Evolutionary conservation across 2,329 filamentous ascomycete genomes (phyloP).

Genomic region (Aspergillus spinulosporus): DNA sequence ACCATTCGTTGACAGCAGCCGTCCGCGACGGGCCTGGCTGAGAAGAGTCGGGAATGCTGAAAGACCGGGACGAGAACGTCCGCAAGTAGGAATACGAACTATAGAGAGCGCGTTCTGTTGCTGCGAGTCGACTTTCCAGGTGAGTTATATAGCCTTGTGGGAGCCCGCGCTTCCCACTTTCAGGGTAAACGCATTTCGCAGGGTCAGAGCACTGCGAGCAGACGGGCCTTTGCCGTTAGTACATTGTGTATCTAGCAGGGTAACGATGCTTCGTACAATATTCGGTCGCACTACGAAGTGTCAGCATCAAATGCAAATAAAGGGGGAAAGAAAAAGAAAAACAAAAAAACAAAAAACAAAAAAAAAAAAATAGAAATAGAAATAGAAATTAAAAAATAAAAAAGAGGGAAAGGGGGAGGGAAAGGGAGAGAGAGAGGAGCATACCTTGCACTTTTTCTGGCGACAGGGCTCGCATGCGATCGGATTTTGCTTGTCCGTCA

Average conservation of each 20-base stretch:
- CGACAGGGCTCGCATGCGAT: slow-evolving; percentile 24
- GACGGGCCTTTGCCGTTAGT: slow-evolving; percentile 17
- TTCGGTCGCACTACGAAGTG: slow-evolving; percentile 20
- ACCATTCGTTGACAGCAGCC: slow-evolving; percentile 12
- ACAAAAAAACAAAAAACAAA: no score
- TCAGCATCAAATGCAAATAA: neutral
- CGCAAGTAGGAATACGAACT: slow-evolving; percentile 10
- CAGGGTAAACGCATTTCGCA: slow-evolving; percentile 20
- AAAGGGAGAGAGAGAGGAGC: neutral
- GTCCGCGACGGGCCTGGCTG: slow-evolving; percentile 7
- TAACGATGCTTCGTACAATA: slow-evolving; percentile 8
- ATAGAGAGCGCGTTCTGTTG: slow-evolving; percentile 31
- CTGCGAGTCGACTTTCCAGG: slow-evolving; percentile 40
- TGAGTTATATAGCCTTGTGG: slow-evolving; percentile 42
- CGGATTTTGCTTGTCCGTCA: slow-evolving; percentile 19
- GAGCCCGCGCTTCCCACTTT: slow-evolving; percentile 24
- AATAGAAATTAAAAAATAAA: no score
- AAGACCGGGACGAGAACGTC: slow-evolving; percentile 3
- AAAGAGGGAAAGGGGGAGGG: neutral
- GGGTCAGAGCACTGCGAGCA: slow-evolving; percentile 21
- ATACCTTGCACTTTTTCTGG: slow-evolving; percentile 25
- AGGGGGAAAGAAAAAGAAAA: neutral
- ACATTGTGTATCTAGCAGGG: neutral
- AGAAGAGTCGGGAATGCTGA: slow-evolving; percentile 1
- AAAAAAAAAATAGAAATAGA: no score